Percentiles rank a stretch among this genome's conserved stretches.
phyloP scores from a whole-genome alignment of 371 early-diverging fungal genomes.

The Syncephalastrum monosporum region DNA sequence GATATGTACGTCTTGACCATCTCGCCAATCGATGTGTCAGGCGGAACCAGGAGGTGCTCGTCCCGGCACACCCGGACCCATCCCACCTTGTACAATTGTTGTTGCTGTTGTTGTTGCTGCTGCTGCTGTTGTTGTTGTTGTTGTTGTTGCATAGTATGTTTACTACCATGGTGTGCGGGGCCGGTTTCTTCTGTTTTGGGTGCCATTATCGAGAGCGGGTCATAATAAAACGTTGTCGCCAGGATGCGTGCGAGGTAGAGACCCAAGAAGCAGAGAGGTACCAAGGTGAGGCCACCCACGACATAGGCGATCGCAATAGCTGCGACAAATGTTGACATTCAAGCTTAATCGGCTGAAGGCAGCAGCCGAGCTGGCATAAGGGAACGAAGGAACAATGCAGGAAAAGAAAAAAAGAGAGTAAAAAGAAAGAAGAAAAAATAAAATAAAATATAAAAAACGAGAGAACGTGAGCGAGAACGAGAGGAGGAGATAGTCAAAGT shows the following conservation, averaged over 20 bases:
- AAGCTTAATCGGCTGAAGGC: not conserved
- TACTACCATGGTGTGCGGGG: no score
- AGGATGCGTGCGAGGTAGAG: no score
- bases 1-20: constrained; percentile 42
- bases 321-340: constrained; percentile 1
- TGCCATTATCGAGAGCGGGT: not conserved
- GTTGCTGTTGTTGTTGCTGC: not conserved
- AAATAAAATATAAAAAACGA: constrained; percentile 1
- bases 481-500: constrained; percentile 1
- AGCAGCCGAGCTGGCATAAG: constrained; percentile 5
- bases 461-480: not conserved
- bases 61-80: constrained; percentile 48
- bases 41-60: constrained; percentile 24
- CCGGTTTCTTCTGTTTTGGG: not conserved
- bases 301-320: constrained; percentile 32
- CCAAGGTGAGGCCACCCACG: constrained; percentile 44
- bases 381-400: constrained; percentile 1
- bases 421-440: constrained; percentile 12
- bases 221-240: no score
- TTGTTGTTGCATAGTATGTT: no score
- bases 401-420: not conserved
- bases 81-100: constrained; percentile 46
- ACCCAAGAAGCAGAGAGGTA: no score
- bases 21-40: constrained; percentile 32
- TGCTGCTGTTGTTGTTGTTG: no score